Conservation (phyloP, 202 grass and related monocot species). For the Zizania palustris region DNA sequence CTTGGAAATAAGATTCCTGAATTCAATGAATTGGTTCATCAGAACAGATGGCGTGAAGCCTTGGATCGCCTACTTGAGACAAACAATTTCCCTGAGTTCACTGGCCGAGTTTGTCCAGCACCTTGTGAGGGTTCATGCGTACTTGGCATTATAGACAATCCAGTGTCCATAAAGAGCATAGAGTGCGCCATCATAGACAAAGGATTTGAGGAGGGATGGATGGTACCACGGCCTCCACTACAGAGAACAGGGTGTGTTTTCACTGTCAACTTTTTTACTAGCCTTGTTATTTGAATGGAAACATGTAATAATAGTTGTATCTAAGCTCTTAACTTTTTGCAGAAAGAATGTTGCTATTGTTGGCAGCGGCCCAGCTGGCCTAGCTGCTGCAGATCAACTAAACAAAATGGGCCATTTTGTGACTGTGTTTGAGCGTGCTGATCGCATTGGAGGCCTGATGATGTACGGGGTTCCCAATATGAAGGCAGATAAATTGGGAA, state of each 20-base stretch:
- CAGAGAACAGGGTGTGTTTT: constrained; percentile 68
- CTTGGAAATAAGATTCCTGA: constrained; percentile 96
- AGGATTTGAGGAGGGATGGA: constrained; percentile 77
- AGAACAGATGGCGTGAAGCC: constrained; percentile 80
- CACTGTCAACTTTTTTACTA: constrained; percentile 12
- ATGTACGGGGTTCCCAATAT: constrained; percentile 94
- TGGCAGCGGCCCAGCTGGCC: constrained; percentile 71
- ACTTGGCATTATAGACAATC: constrained; percentile 82
- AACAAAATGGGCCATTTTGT: constrained; percentile 79
- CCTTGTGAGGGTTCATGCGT: constrained; percentile 85
- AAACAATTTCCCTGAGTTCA: constrained; percentile 95
- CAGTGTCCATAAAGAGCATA: constrained; percentile 88
- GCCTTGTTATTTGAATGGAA: background rate
- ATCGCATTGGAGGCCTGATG: constrained; percentile 83
- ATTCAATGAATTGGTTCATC: constrained; percentile 86
- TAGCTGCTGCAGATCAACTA: constrained; percentile 81
- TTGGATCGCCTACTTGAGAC: constrained; percentile 81
- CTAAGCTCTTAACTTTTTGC: constrained; percentile 25
- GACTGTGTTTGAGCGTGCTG: constrained; percentile 69
- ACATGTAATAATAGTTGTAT: constrained; percentile 20
- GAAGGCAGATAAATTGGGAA: constrained; percentile 68
- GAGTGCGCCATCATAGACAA: constrained; percentile 90
- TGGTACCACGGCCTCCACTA: constrained; percentile 63
- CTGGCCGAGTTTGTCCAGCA: constrained; percentile 80
- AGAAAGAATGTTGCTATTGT: constrained; percentile 85